A percentile compares a stretch with the other conserved stretches of the same genome.
These are phyloP conservation scores for Myxozyma neglecta DNA, from an alignment of 805 yeast genomes.

Conservation along the genomic window DNA sequence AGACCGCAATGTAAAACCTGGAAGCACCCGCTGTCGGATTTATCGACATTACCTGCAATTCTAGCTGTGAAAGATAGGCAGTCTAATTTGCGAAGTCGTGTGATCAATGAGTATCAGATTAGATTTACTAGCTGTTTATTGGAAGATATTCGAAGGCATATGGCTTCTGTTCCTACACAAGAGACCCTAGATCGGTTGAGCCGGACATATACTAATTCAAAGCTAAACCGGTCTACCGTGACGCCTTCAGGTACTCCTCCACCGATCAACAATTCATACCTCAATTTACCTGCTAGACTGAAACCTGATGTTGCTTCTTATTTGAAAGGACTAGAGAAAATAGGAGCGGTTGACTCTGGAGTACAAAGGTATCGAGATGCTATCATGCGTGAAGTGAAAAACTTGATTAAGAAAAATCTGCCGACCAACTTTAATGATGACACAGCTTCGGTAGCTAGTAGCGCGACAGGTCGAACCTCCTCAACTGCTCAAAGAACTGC, in stretches of 20 bases:
- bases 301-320: conserved; percentile 48
- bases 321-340: conserved; percentile 52
- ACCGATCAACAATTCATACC: conserved; percentile 43
- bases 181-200: conserved; percentile 56
- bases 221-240: conserved; percentile 9
- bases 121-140: conserved; percentile 57
- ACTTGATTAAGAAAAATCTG: conserved; percentile 62
- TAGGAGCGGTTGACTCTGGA: conserved; percentile 45
- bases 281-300: conserved; percentile 44
- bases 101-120: conserved; percentile 66
- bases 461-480: conserved; percentile 34
- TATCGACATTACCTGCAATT: conserved; percentile 53
- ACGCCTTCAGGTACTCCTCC: conserved; percentile 16
- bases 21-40: conserved; percentile 44
- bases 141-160: conserved; percentile 61
- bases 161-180: conserved; percentile 48
- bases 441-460: conserved; percentile 35
- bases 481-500: conserved; percentile 42
- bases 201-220: conserved; percentile 33
- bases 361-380: conserved; percentile 65
- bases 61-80: conserved; percentile 53
- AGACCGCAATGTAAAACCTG: conserved; percentile 15
- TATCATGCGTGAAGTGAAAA: conserved; percentile 69
- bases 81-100: conserved; percentile 56
- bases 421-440: conserved; percentile 50